Conservation (phyloP, 495 filamentous ascomycete species). For the Astrocystis sublimbata region DNA sequence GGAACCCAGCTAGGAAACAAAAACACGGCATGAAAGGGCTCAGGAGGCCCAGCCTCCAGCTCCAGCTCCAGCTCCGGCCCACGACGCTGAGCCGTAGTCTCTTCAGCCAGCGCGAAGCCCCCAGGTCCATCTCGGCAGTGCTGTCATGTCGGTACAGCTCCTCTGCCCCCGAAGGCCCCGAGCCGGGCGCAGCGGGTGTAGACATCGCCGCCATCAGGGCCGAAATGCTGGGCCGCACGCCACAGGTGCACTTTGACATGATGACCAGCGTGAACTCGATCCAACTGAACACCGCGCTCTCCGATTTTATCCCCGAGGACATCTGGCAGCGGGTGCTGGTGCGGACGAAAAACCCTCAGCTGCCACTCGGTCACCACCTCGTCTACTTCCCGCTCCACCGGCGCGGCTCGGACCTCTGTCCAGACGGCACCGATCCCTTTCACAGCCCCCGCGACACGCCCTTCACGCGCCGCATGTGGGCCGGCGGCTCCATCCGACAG, state of each 20-base stretch:
- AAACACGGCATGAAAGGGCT: constrained; percentile 5
- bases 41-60: neutral
- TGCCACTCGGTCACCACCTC: constrained; percentile 71
- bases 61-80: neutral
- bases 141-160: constrained; percentile 17
- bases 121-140: neutral
- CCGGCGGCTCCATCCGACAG: constrained; percentile 61
- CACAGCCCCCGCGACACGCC: constrained; percentile 60
- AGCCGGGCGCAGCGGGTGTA: neutral
- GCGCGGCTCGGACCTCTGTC: constrained; percentile 53
- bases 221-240: constrained; percentile 44
- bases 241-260: constrained; percentile 63
- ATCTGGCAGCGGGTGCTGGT: neutral
- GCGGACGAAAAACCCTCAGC: neutral
- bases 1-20: too few species aligned
- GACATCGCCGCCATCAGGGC: constrained; percentile 21
- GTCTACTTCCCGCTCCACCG: constrained; percentile 69
- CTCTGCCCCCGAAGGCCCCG: constrained; percentile 9
- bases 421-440: constrained; percentile 71
- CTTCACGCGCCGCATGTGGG: constrained; percentile 77
- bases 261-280: constrained; percentile 64
- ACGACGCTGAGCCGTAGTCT: neutral
- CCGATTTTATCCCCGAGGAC: constrained; percentile 52
- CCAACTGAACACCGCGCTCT: constrained; percentile 64
- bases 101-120: neutral